Evolutionary conservation across 179 eudicot species (phyloP), one percentile per base, ranked within the genome.

Genomic region (Beta lomatogona): DNA sequence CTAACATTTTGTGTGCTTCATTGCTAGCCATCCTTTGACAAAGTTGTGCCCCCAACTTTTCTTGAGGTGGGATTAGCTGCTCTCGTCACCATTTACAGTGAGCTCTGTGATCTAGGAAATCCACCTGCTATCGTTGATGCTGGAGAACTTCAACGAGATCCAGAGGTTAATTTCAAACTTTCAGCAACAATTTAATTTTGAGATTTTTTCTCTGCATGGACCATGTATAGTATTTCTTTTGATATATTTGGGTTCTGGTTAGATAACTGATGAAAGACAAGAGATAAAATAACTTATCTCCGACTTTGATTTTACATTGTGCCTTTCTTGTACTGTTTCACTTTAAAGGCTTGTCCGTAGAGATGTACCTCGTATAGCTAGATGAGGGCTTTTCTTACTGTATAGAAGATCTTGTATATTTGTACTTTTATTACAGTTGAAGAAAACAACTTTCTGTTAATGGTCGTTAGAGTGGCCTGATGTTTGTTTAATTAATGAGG

Each of bases 101-200:
- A 94, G 82, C 92, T 95, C 18, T 86, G 84, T 87, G 90, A 86
- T 71, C 63, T 86, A 78, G 99, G 98, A 46, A 91, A 90, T 57
- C 88, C 92, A 45, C 99, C 99, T 71, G 87, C 93, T 11, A 75
- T 95, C 66, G 86, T 95, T 80, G 99, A 95, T 90, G 92, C 95
- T 52, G 86, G 88, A 60, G 90, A 88, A 58, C 96, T 95, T 78
- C 90, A 86, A 86, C 87, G 86, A 83, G 87, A 91, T 86, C 99
- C 99, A 52, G 94, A 95, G 98, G 99, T 95, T 60, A 53, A 14
- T 76, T 28, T 52, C 36, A 16, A 31, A 57, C 28, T 31, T 73
- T 52, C 61, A 52, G 61, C 13, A 22, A 6, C n/a, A 73, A 48
- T 76, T 66, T 71, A 18, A 57, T 45, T 7, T 18, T 71, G 46